Evolutionary conservation across 352 stramenopile species (phyloP).

Genomic region (Globisporangium carolinianum): DNA sequence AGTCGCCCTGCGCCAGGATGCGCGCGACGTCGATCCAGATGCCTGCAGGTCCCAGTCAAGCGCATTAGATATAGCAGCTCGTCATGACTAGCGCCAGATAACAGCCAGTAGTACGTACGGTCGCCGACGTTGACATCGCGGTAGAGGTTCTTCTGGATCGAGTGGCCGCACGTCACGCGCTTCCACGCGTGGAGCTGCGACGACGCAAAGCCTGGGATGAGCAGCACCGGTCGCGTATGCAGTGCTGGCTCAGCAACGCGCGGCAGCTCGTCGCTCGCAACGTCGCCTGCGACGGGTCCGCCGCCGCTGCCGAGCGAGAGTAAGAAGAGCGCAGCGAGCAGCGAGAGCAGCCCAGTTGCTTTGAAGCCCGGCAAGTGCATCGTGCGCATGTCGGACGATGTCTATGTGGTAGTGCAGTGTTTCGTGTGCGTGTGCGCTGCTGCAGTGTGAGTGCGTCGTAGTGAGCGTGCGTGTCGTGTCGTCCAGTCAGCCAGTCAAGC

Average conservation of each 20-base stretch:
- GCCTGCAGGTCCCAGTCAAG: slow-evolving; percentile 14
- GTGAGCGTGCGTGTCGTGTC: neutral
- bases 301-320: slow-evolving; percentile 13
- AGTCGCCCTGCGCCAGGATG: slow-evolving; percentile 64
- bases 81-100: no score
- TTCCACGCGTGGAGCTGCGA: slow-evolving; percentile 75
- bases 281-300: slow-evolving; percentile 7
- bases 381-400: neutral
- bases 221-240: slow-evolving; percentile 49
- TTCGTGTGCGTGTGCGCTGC: neutral
- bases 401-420: neutral
- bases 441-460: neutral
- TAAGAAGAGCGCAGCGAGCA: slow-evolving; percentile 13
- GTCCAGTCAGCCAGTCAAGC: no score
- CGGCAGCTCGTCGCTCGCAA: slow-evolving; percentile 1
- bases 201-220: slow-evolving; percentile 74
- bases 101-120: slow-evolving; percentile 23
- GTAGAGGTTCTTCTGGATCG: slow-evolving; percentile 74
- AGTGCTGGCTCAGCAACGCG: neutral
- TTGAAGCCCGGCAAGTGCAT: slow-evolving; percentile 3
- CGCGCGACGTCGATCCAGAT: slow-evolving; percentile 71
- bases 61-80: neutral
- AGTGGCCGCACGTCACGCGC: slow-evolving; percentile 39
- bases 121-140: slow-evolving; percentile 72
- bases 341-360: slow-evolving; percentile 7